A percentile compares a stretch with the other conserved stretches of the same genome.
Conservation (phyloP, 768 basidiomycete genomes). For the Cystoderma amianthinum region DNA sequence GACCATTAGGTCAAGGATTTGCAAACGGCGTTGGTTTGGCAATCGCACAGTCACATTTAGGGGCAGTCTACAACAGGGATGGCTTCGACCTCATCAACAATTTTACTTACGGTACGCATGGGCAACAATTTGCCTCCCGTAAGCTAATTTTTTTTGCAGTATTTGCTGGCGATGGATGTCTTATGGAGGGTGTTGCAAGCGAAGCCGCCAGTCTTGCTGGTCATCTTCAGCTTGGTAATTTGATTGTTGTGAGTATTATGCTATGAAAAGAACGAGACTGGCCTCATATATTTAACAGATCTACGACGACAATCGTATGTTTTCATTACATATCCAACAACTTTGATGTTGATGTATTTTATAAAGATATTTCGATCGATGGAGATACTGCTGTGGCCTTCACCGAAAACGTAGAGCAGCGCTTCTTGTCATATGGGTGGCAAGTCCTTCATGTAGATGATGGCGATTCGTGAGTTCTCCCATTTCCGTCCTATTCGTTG, state of each 20-base stretch:
- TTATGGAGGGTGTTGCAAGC: conserved; percentile 94
- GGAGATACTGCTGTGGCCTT: conserved; percentile 89
- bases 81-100: conserved; percentile 78
- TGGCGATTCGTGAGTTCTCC: conserved; percentile 57
- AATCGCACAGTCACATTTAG: conserved; percentile 88
- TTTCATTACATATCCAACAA: background rate
- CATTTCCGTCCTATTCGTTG: conserved; percentile 1
- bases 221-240: conserved; percentile 88
- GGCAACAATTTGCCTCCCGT: conserved; percentile 3
- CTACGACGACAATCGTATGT: conserved; percentile 93
- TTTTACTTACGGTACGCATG: conserved; percentile 70
- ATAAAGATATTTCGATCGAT: conserved; percentile 89
- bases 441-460: conserved; percentile 81
- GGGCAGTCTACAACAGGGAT: conserved; percentile 85
- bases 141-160: conserved; percentile 31
- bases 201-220: conserved; percentile 92
- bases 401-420: conserved; percentile 87
- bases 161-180: conserved; percentile 91
- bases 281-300: too few relatives aligned
- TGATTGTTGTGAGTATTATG: conserved; percentile 75
- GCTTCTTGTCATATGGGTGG: conserved; percentile 92
- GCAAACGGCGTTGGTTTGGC: conserved; percentile 91
- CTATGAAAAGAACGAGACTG: background rate
- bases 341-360: conserved; percentile 6
- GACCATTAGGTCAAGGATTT: conserved; percentile 93